Evolutionary conservation across 140 eudicot species (phyloP), one percentile per base, ranked within the genome.

Genomic region (Eryngium alpinum): DNA sequence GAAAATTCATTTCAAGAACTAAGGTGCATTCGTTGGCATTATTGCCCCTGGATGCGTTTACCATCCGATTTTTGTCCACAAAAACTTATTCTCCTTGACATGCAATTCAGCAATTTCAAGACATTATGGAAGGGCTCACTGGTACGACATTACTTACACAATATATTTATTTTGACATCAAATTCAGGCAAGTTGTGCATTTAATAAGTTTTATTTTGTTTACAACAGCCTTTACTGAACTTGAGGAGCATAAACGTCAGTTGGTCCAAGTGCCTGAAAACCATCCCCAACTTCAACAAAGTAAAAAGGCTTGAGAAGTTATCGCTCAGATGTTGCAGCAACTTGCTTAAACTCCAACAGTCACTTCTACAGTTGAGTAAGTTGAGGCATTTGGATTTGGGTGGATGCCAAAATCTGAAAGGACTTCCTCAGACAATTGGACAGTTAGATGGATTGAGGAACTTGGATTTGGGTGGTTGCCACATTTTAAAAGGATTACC

Each of bases 1-100:
- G 21, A 77, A 56, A 74, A 77, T 57, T 34, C 80, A 24, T 83
- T 77, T 18, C 33, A 80, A 31, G 82, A 86, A 57, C 28, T 86
- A 33, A 79, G 86, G 50, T 86, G 84, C 84, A 71, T 86, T 34
- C 59, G 80, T 25, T 83, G 89, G 86, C 73, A 62, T 76, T 75
- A 51, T 17, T 83, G 71, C 62, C 71, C 84, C 5, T 70, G 77
- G 63, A 57, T 72, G 11, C 21, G 38, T 60, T 44, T 85, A 57
- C 85, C 85, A 9, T 5, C 49, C 4, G 65, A 34, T 29, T 81
- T 81, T 21, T 80, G 72, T 56, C 77, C 80, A 1, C 13, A 21
- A 60, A 81, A 77, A 0, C 79, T 85, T 9, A 19, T 85, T 49
- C 44, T 78, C 10, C 85, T 77, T 21, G 83, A 85, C 51, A 81